Evolutionary conservation across 2,329 filamentous ascomycete genomes (phyloP).

Genomic region (Calonectria hongkongensis): DNA sequence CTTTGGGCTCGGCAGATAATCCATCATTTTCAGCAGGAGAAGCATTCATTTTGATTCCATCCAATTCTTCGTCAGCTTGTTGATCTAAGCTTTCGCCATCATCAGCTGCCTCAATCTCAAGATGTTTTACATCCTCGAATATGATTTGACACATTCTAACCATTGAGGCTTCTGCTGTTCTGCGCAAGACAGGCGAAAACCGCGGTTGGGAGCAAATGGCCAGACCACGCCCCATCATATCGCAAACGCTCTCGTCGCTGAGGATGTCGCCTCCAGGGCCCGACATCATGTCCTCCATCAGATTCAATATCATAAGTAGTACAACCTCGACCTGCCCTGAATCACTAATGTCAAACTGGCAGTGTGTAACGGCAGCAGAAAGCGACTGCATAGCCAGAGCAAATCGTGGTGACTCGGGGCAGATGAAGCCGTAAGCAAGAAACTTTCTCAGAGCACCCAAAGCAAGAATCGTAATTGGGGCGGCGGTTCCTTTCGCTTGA

Average conservation of each 20-base stretch:
- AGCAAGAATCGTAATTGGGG: conserved; percentile 95
- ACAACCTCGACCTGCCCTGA: conserved; percentile 97
- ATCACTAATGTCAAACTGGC: conserved; percentile 97
- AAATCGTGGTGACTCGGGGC: conserved; percentile 88
- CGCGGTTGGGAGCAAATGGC: conserved; percentile 97
- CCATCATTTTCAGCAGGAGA: conserved; percentile 45
- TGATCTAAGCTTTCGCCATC: conserved; percentile 80
- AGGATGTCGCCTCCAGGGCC: conserved; percentile 93
- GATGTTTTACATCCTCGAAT: conserved; percentile 91
- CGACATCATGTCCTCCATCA: conserved; percentile 99
- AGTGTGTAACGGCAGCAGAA: conserved; percentile 96
- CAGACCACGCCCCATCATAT: conserved; percentile 99
- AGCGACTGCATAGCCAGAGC: conserved; percentile 94
- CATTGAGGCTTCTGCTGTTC: conserved; percentile 97
- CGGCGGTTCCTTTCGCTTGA: conserved; percentile 95
- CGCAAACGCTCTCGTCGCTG: conserved; percentile 98
- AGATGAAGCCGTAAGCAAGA: conserved; percentile 94
- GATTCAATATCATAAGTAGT: conserved; percentile 91
- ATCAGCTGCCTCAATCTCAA: conserved; percentile 82
- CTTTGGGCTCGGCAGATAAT: conserved; percentile 44
- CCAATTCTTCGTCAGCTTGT: conserved; percentile 80
- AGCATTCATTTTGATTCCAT: conserved; percentile 84
- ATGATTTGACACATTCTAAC: conserved; percentile 99
- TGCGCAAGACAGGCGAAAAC: conserved; percentile 90
- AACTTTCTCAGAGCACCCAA: conserved; percentile 97